Conservation (phyloP, 140 eudicot genomes). For the Senecio squalidus region DNA sequence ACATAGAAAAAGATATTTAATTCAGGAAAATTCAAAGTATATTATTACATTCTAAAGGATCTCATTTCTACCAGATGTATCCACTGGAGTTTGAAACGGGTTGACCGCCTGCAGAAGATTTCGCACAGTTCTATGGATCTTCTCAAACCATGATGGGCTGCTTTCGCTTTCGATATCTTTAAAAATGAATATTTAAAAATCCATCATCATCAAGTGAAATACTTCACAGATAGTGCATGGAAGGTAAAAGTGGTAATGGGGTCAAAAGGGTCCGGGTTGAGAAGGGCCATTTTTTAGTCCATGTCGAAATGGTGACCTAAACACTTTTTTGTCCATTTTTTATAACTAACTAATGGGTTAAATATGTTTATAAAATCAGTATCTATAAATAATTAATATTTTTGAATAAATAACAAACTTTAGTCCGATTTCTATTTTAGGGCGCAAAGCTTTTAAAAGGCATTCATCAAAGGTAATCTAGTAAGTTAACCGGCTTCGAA, state of each 20-base stretch:
- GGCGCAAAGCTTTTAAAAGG: no score
- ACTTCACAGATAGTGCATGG: slow-evolving; percentile 1
- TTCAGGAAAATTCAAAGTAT: not conserved
- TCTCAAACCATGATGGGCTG: slow-evolving; percentile 82
- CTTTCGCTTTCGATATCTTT: slow-evolving; percentile 52
- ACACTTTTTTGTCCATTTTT: not conserved
- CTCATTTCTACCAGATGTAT: slow-evolving; percentile 59
- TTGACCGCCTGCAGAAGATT: slow-evolving; percentile 59
- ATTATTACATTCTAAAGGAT: slow-evolving; percentile 13
- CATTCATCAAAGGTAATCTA: no score
- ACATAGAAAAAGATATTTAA: slow-evolving; percentile 8
- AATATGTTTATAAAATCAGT: not conserved
- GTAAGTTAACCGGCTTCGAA: no score
- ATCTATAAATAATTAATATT: no score
- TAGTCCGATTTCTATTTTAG: not conserved
- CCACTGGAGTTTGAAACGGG: slow-evolving; percentile 75
- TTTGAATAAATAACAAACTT: not conserved
- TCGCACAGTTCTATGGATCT: slow-evolving; percentile 58
- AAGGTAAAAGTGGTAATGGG: not conserved
- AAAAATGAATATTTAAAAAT: slow-evolving; percentile 11
- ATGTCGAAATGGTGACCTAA: not conserved
- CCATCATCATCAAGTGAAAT: slow-evolving; percentile 16
- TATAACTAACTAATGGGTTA: not conserved
- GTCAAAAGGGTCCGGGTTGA: not conserved
- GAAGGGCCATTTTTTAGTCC: not conserved